Evolutionary conservation across 1,284 basidiomycete genomes (phyloP), one percentile per base, ranked within the genome.

Genomic region (Irpex rosettiformis): DNA sequence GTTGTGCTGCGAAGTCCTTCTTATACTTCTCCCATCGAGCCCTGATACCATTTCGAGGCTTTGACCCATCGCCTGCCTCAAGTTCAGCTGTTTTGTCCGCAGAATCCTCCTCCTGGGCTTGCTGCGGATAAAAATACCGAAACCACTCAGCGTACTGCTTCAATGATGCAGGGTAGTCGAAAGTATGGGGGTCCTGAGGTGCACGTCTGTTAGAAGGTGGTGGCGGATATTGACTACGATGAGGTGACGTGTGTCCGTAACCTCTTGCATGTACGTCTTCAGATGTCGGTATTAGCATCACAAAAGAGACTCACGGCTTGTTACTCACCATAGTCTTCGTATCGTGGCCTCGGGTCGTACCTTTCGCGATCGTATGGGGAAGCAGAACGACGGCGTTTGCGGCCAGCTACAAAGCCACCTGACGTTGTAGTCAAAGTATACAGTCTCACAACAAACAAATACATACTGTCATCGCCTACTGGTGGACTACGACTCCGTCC

Each of bases 91-190:
- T 88, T 73, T 91, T 89, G 76, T 92, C 88, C 53, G 85, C 84
- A 58, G 78, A 84, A 67, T 93, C 91, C 72, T 93, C 91, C 62
- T 92, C 89, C 16, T 77, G 75, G 52, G 91, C 86, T 69, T 88
- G 82, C 61, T 89, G 84, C 5, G 93, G 90, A 67, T 88, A 89
- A 61, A 78, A 86, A 65, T 81, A 88, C 30, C 92, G 82, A 73
- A 94, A 95, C 93, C 93, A 96, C 64, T 95, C 93, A 1, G 91
- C 90, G 67, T 90, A 96, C 67, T 92, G 88, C 70, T 92, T 91
- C 72, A 94, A 75, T 1, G 86, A 82, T 3, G 91, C 87, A 37
- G 91, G 86, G 64, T 90, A 89, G 63, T 94, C 92, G 61, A 93
- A 83, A 1, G 85, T 86, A 61, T 92, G 89, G 16, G 93, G 93